Conservation (phyloP, 2,329 filamentous ascomycete genomes). For the Dactylellina leptospora region DNA sequence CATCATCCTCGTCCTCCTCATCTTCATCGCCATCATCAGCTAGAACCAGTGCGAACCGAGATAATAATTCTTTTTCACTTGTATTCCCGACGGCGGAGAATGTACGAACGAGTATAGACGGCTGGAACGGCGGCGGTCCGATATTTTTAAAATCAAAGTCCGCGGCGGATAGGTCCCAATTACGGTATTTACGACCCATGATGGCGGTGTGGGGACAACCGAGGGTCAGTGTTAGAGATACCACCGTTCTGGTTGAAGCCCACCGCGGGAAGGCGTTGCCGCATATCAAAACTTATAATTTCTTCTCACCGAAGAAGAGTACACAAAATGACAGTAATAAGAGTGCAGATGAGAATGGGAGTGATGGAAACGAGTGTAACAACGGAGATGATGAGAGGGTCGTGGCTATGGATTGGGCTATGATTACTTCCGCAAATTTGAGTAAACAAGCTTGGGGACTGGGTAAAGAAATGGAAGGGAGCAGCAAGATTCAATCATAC, state of each 20-base stretch:
- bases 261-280: conserved; percentile 71
- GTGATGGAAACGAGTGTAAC: conserved; percentile 60
- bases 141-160: conserved; percentile 84
- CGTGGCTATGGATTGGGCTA: conserved; percentile 71
- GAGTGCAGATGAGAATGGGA: background rate
- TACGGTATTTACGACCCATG: conserved; percentile 74
- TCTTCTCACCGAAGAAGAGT: conserved; percentile 27
- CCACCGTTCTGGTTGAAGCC: conserved; percentile 33
- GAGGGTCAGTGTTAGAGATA: background rate
- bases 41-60: background rate
- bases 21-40: conserved; percentile 58
- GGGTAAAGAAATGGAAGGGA: conserved; percentile 4
- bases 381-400: conserved; percentile 16
- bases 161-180: conserved; percentile 74
- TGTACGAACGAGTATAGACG: conserved; percentile 77
- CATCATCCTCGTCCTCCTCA: conserved; percentile 54
- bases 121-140: conserved; percentile 78
- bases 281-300: conserved; percentile 84
- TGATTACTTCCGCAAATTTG: conserved; percentile 89
- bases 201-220: conserved; percentile 75
- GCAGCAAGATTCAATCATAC: conserved; percentile 75
- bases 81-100: conserved; percentile 84
- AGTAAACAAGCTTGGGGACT: conserved; percentile 87
- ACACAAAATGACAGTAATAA: background rate
- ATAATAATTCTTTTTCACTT: conserved; percentile 70